Base-by-base conservation (phyloP, 164 flowering plant genomes). In the Kingdonia uniflora region DNA sequence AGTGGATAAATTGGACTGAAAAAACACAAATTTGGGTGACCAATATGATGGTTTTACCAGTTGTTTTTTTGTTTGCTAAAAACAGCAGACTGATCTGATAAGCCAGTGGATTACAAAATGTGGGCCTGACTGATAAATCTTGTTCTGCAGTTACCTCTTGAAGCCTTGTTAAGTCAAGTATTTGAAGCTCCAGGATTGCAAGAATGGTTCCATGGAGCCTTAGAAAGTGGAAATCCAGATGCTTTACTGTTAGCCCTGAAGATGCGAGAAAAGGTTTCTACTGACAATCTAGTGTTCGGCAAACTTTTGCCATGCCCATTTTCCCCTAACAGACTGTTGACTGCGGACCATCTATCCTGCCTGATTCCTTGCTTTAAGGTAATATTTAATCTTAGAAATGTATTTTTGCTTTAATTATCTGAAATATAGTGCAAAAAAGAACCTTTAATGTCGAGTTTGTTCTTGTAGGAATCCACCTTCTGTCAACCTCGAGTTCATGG, bases 401-500 rank as follows among this genome's bases (percentile, higher is more conserved):
- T 3, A 29, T 29, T 29, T 29, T 29, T n/a, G n/a, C n/a, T n/a
- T n/a, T n/a, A n/a, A n/a, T n/a, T n/a, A n/a, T n/a, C n/a, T n/a
- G n/a, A n/a, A n/a, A n/a, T n/a, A n/a, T n/a, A n/a, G n/a, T n/a
- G n/a, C n/a, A n/a, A 8, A 29, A 4, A 29, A 29, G 4, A 29
- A 29, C 8, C 35, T 29, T 29, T 29, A 8, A 29, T 29, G 8
- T 29, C 8, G 35, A 29, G 35, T 29, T 29, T 29, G 35, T 29
- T 53, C 12, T 71, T 65, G 60, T 81, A 89, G 99, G 99, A 94
- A 62, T 82, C 99, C 6, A 80, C 96, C 44, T 94, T 94, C 62
- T 89, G 99, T 64, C 95, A 80, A 66, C 99, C 99, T 42, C 80
- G 96, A 56, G 68, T 87, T 60, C 99, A 94, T 57, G 70, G 78